These are phyloP conservation scores for Tolypocladium pustulatum DNA, from an alignment of 2,329 filamentous ascomycete species.

Conservation along the genomic window DNA sequence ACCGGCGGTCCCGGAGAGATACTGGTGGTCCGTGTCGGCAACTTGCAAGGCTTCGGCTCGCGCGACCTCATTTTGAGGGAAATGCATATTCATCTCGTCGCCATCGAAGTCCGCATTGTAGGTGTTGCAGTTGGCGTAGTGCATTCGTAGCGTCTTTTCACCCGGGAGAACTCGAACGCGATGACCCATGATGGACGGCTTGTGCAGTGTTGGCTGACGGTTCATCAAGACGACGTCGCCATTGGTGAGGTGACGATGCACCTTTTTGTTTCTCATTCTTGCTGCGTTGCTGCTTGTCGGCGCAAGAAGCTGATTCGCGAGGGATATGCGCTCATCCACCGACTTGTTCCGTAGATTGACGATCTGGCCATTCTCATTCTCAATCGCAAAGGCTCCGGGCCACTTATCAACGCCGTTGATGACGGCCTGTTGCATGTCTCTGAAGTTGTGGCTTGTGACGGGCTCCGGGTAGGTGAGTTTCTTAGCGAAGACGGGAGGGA, in stretches of 20 bases:
- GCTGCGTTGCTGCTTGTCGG: slow-evolving; percentile 66
- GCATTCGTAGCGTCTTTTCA: slow-evolving; percentile 97
- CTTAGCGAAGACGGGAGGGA: slow-evolving; percentile 93
- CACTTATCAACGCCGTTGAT: slow-evolving; percentile 91
- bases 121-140: slow-evolving; percentile 98
- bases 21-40: slow-evolving; percentile 95
- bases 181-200: slow-evolving; percentile 98
- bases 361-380: slow-evolving; percentile 90
- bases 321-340: slow-evolving; percentile 72
- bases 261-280: slow-evolving; percentile 84
- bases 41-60: slow-evolving; percentile 86
- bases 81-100: slow-evolving; percentile 99
- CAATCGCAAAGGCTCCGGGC: slow-evolving; percentile 88
- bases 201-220: slow-evolving; percentile 92
- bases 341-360: slow-evolving; percentile 82
- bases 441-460: slow-evolving; percentile 94
- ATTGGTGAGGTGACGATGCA: slow-evolving; percentile 89
- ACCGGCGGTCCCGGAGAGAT: slow-evolving; percentile 85
- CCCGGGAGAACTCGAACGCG: slow-evolving; percentile 82
- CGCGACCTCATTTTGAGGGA: slow-evolving; percentile 92
- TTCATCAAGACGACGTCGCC: slow-evolving; percentile 99
- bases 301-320: slow-evolving; percentile 88
- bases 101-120: slow-evolving; percentile 99
- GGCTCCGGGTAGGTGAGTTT: slow-evolving; percentile 96
- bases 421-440: slow-evolving; percentile 89